Evolutionary conservation across 805 yeast species (phyloP).

Genomic region (Kodamaea neixiangensis): DNA sequence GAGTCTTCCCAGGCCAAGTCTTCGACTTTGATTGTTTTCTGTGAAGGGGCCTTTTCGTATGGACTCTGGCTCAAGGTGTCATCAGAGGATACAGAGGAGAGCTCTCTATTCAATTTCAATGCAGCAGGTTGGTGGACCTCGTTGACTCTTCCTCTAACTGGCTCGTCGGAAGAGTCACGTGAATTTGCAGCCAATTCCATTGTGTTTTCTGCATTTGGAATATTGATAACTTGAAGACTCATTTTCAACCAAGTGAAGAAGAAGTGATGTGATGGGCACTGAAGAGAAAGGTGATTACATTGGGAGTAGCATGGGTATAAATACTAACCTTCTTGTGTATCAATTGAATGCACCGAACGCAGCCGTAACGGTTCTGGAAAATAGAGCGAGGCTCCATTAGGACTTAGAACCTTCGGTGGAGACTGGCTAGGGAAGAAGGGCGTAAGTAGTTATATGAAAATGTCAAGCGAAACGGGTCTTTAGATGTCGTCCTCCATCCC

Average conservation of each 20-base stretch:
- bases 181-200: background rate
- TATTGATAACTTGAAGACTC: background rate
- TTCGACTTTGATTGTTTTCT: background rate
- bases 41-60: background rate
- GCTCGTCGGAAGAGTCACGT: background rate
- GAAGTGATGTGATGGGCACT: no score
- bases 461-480: no score
- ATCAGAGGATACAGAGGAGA: background rate
- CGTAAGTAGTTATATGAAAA: no score
- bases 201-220: background rate
- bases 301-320: no score
- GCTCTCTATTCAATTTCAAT: background rate
- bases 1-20: constrained; percentile 60
- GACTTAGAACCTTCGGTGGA: no score
- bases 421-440: no score
- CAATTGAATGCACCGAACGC: no score
- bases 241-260: background rate
- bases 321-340: no score
- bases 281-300: background rate
- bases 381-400: no score
- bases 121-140: no score
- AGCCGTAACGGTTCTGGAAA: no score
- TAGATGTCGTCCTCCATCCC: no score
- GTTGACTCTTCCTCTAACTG: background rate
- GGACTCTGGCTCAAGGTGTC: background rate